Evolutionary conservation across 176 grass and related monocot species (phyloP).

Genomic region (Dactylis glomerata): DNA sequence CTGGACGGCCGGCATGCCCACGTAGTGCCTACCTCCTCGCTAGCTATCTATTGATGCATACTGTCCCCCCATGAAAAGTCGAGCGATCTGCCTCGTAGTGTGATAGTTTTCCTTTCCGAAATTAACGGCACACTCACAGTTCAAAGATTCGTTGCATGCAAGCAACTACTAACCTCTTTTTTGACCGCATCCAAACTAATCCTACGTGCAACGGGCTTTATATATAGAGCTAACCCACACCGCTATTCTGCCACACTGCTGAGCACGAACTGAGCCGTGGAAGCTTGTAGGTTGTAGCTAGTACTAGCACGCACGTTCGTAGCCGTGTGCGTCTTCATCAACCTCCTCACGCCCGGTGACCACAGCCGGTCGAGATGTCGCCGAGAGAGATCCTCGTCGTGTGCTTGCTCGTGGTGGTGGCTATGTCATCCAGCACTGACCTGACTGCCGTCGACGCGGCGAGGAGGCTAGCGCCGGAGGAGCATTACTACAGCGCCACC

Average conservation of each 20-base stretch:
- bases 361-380: background rate
- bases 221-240: constrained; percentile 17
- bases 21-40: background rate
- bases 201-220: constrained; percentile 3
- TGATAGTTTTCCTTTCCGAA: constrained; percentile 20
- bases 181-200: background rate
- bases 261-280: background rate
- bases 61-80: constrained; percentile 29
- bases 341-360: background rate
- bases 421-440: constrained; percentile 12
- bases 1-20: background rate
- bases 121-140: constrained; percentile 24
- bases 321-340: constrained; percentile 17
- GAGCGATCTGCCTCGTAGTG: constrained; percentile 37
- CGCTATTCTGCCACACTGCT: background rate
- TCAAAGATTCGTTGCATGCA: constrained; percentile 42
- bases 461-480: constrained; percentile 27
- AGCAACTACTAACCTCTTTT: constrained; percentile 14
- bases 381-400: constrained; percentile 22
- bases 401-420: constrained; percentile 38
- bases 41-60: background rate
- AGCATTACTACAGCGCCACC: background rate
- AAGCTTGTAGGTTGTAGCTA: background rate
- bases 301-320: background rate
- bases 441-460: constrained; percentile 44